These are phyloP conservation scores for Fagus crenata DNA, from an alignment of 306 rosid genomes.

Conservation along the genomic window DNA sequence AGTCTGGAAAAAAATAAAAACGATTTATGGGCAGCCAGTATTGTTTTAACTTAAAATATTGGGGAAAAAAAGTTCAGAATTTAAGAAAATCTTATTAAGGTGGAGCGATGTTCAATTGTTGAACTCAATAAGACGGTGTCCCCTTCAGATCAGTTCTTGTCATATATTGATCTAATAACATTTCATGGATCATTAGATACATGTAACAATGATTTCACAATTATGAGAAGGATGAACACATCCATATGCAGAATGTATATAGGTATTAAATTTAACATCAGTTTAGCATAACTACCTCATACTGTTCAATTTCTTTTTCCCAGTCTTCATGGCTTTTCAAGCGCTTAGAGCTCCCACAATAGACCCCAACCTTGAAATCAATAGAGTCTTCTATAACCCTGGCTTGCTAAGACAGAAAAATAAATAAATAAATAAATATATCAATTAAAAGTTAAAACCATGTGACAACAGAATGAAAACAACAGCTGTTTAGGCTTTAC, in stretches of 20 bases:
- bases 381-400: conserved; percentile 69
- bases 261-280: conserved; percentile 17
- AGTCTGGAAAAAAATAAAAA: background rate
- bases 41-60: background rate
- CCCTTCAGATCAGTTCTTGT: conserved; percentile 1
- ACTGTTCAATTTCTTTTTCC: conserved; percentile 64
- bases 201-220: background rate
- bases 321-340: conserved; percentile 58
- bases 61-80: conserved; percentile 4
- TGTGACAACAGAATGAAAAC: background rate
- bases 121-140: background rate
- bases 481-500: background rate
- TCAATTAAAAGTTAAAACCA: conserved; percentile 33
- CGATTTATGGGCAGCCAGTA: background rate
- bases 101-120: conserved; percentile 7
- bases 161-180: conserved; percentile 11
- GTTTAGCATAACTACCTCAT: conserved; percentile 59
- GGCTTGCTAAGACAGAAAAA: conserved; percentile 66
- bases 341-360: conserved; percentile 64
- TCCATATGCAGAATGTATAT: background rate
- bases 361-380: conserved; percentile 70
- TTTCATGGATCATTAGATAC: background rate
- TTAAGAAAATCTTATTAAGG: background rate
- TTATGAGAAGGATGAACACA: background rate
- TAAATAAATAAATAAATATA: background rate